A percentile compares a stretch with the other conserved stretches of the same genome.
phyloP scores from a whole-genome alignment of 148 eudicot species.

The Cornus florida region DNA sequence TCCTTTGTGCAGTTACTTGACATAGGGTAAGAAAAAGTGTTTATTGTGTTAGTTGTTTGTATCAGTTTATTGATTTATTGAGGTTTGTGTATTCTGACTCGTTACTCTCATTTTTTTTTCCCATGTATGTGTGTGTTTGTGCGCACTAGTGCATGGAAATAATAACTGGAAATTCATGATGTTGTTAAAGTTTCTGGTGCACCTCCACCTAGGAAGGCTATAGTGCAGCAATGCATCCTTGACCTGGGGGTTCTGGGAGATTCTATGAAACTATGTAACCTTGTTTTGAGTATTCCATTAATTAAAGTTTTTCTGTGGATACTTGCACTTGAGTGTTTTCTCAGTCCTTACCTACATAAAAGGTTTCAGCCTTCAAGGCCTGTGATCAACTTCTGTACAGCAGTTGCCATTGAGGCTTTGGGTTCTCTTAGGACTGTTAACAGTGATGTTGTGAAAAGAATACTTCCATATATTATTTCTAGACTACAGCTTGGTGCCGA shows the following conservation, averaged over 20 bases:
- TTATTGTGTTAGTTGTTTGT: neutral
- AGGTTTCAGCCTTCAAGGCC: conserved; percentile 66
- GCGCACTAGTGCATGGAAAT: conserved; percentile 30
- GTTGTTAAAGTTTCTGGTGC: conserved; percentile 90
- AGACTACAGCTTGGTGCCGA: conserved; percentile 60
- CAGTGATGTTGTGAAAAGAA: conserved; percentile 62
- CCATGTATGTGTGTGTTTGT: too few species aligned
- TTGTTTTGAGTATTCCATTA: neutral
- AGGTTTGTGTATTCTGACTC: neutral
- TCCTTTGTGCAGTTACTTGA: conserved; percentile 64
- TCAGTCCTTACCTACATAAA: conserved; percentile 60
- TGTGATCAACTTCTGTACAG: conserved; percentile 70
- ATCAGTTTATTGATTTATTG: neutral
- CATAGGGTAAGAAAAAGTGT: conserved; percentile 44
- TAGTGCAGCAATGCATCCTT: conserved; percentile 81
- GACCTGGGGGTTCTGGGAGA: conserved; percentile 76
- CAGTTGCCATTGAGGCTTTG: conserved; percentile 73
- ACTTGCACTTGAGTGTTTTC: neutral
- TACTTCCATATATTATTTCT: conserved; percentile 66
- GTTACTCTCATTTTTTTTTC: neutral
- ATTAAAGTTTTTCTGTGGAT: neutral
- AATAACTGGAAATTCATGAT: conserved; percentile 81
- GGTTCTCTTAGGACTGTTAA: conserved; percentile 55
- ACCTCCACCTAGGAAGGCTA: conserved; percentile 74
- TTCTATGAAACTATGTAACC: conserved; percentile 56